Evolutionary conservation across 2,329 filamentous ascomycete species (phyloP), one percentile per base, ranked within the genome.

Genomic region (Colletotrichum spaethianum): DNA sequence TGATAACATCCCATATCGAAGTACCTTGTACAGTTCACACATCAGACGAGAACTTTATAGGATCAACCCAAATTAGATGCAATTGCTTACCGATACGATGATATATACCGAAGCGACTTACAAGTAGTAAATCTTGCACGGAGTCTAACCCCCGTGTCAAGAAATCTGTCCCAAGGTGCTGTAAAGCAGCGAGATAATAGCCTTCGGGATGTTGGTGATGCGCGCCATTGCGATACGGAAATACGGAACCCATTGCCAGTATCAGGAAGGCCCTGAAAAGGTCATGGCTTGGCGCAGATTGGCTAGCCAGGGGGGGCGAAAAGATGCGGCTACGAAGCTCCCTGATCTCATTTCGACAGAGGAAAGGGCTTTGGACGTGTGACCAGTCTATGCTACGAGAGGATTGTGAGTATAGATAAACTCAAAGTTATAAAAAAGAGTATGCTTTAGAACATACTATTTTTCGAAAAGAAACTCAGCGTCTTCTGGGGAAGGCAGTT

Each of bases 71-170:
- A 12, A 18, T 26, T 18, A 14, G 20, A 42, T 42, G 14, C 55
- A 67, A 23, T 36, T 16, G 8, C 28, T 2, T 69, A 79, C 80
- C 80, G n/a, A 83, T 83, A 26, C 83, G 82, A 70, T 84, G 79
- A 63, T 84, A 85, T 50, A 85, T 83, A 0, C 81, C 83, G 67
- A 85, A 85, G 16, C 83, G 76, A 11, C 79, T 80, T 20, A 85
- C 76, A 6, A 85, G 68, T 0, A 85, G 74, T 2, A 85, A 75
- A 57, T 85, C 82, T 65, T 85, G 82, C 12, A 85, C 79, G 0
- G 81, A 81, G 7, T 78, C 74, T 1, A 82, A 63, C 2, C 79
- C 78, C n/a, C 76, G 75, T 0, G 80, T 78, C 0, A 84, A 70
- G 16, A 81, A 76, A 3, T 77, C 75, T 0, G 75, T 63, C 12